phyloP scores from a whole-genome alignment of 257 asterid species.

The Salvia rosmarinus region DNA sequence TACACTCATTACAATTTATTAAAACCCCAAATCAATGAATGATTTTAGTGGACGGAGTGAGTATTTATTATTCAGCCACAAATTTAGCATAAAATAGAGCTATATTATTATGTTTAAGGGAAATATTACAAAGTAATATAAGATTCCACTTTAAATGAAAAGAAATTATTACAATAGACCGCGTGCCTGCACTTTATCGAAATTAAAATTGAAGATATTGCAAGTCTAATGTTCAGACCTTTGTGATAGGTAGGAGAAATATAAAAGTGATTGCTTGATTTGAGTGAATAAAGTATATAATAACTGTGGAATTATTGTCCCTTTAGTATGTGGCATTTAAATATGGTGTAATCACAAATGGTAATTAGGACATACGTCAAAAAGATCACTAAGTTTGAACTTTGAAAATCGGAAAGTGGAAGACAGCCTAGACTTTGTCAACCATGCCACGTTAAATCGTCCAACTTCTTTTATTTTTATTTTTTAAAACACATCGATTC shows the following conservation, averaged over 20 bases:
- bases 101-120: no score
- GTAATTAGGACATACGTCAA: neutral
- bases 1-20: no score
- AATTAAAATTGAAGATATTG: neutral
- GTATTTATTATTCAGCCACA: no score
- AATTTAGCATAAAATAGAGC: no score
- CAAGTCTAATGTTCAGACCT: neutral
- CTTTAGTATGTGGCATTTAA: neutral
- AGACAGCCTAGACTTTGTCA: conserved; percentile 1
- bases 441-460: neutral
- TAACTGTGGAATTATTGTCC: neutral
- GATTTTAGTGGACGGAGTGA: no score
- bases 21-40: no score
- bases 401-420: conserved; percentile 10
- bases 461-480: no score
- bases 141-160: no score
- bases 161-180: no score
- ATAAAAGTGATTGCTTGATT: neutral
- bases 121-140: no score
- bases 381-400: conserved; percentile 10
- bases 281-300: neutral
- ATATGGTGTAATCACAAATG: neutral
- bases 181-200: no score
- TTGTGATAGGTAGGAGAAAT: neutral
- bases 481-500: no score